These are phyloP conservation scores for Capronia americana DNA, from an alignment of 2,329 filamentous ascomycete genomes.

Conservation along the genomic window DNA sequence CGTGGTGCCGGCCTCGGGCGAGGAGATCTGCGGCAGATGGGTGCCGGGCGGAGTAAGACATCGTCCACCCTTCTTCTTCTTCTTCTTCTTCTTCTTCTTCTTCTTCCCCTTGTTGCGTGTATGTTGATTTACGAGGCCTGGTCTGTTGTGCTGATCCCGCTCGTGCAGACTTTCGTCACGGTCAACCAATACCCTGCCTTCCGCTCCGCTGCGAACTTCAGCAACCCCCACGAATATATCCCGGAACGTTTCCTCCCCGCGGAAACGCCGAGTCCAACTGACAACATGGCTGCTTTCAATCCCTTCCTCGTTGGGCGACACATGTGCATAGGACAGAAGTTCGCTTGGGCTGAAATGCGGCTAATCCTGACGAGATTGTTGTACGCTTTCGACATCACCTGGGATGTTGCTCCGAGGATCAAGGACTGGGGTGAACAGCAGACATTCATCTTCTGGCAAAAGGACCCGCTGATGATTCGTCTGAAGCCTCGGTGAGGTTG, in stretches of 20 bases:
- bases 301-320: conserved; percentile 56
- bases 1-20: conserved; percentile 48
- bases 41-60: conserved; percentile 35
- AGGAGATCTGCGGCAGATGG: conserved; percentile 37
- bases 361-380: conserved; percentile 56
- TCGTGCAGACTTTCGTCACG: conserved; percentile 23
- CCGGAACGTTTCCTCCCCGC: conserved; percentile 26
- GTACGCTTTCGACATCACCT: conserved; percentile 56
- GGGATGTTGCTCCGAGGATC: conserved; percentile 25
- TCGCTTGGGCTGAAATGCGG: conserved; percentile 61
- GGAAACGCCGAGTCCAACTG: conserved; percentile 27
- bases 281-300: conserved; percentile 48
- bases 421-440: conserved; percentile 23
- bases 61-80: conserved; percentile 16
- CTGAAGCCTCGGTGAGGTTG: conserved; percentile 6
- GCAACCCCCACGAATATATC: conserved; percentile 17
- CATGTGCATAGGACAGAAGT: conserved; percentile 42
- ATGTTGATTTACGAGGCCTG: neutral
- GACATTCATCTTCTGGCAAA: conserved; percentile 30
- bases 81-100: no score
- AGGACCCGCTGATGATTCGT: conserved; percentile 18
- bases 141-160: conserved; percentile 40
- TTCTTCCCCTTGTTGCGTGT: conserved; percentile 40
- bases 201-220: conserved; percentile 20
- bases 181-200: conserved; percentile 25